A percentile compares a stretch with the other conserved stretches of the same genome.
These are phyloP conservation scores for Colletotrichum echinochloae DNA, from an alignment of 2,329 filamentous ascomycete species.

Conservation along the genomic window DNA sequence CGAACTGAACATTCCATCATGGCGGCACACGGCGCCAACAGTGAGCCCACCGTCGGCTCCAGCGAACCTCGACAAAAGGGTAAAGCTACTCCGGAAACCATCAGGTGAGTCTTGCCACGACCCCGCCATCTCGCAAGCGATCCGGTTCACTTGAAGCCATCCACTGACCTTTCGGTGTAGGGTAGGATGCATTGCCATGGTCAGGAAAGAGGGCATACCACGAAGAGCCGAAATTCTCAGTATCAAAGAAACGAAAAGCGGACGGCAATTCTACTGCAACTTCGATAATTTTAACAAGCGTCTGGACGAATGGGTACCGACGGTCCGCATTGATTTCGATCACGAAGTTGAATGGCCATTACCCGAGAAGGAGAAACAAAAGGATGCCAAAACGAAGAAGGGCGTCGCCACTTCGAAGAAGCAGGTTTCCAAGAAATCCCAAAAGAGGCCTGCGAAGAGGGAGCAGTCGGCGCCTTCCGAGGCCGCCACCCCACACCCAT, in stretches of 20 bases:
- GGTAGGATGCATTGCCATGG: conserved; percentile 71
- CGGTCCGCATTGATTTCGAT: conserved; percentile 83
- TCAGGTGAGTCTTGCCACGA: conserved; percentile 69
- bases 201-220: conserved; percentile 80
- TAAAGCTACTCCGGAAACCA: conserved; percentile 84
- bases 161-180: conserved; percentile 43
- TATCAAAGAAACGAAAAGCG: conserved; percentile 89
- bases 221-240: conserved; percentile 97
- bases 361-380: conserved; percentile 85
- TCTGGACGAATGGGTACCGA: conserved; percentile 86
- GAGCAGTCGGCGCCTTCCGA: conserved; percentile 68
- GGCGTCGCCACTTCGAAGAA: conserved; percentile 69
- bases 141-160: neutral
- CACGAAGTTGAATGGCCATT: conserved; percentile 97
- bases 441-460: conserved; percentile 66
- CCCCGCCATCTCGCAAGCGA: neutral
- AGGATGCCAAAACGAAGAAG: conserved; percentile 82
- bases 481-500: conserved; percentile 65
- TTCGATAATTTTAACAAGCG: conserved; percentile 98
- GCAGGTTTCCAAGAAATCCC: conserved; percentile 67
- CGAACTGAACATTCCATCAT: conserved; percentile 58
- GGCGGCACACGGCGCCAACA: conserved; percentile 61
- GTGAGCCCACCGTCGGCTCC: conserved; percentile 67
- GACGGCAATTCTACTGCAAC: conserved; percentile 93
- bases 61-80: conserved; percentile 76